phyloP scores from a whole-genome alignment of 2,329 filamentous ascomycete species.

The Epicoccum sorghinum region DNA sequence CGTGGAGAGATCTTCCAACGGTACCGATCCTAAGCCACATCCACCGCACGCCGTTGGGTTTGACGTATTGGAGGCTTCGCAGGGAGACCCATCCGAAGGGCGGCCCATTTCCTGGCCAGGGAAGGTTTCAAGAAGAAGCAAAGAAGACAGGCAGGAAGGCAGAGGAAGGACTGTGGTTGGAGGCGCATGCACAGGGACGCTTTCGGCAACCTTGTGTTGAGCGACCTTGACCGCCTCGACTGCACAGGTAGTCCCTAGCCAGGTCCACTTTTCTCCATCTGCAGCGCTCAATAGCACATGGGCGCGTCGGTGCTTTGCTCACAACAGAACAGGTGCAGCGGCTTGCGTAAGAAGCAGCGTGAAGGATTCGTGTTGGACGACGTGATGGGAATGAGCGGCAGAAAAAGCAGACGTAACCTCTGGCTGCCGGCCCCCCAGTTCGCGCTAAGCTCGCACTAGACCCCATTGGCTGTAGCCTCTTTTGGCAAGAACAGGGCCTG shows the following conservation, averaged over 20 bases:
- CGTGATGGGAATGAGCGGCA: conserved; percentile 18
- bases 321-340: background rate
- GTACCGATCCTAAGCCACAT: conserved; percentile 8
- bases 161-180: conserved; percentile 33
- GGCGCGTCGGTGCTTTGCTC: conserved; percentile 6
- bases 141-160: conserved; percentile 26
- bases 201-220: conserved; percentile 37
- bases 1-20: conserved; percentile 10
- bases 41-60: conserved; percentile 7
- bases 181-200: conserved; percentile 41
- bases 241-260: conserved; percentile 17
- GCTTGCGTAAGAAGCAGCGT: conserved; percentile 5
- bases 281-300: conserved; percentile 4
- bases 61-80: conserved; percentile 8
- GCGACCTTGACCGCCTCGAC: conserved; percentile 31
- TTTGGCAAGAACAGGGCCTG: conserved; percentile 11
- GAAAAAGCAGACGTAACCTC: conserved; percentile 29
- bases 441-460: conserved; percentile 25
- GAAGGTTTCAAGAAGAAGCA: conserved; percentile 22
- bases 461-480: conserved; percentile 12
- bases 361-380: conserved; percentile 16
- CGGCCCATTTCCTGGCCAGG: conserved; percentile 22
- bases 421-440: conserved; percentile 37
- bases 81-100: conserved; percentile 15
- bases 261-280: background rate